Evolutionary conservation across 2,329 filamentous ascomycete species (phyloP), one percentile per base, ranked within the genome.

Genomic region (Cercospora janseana): DNA sequence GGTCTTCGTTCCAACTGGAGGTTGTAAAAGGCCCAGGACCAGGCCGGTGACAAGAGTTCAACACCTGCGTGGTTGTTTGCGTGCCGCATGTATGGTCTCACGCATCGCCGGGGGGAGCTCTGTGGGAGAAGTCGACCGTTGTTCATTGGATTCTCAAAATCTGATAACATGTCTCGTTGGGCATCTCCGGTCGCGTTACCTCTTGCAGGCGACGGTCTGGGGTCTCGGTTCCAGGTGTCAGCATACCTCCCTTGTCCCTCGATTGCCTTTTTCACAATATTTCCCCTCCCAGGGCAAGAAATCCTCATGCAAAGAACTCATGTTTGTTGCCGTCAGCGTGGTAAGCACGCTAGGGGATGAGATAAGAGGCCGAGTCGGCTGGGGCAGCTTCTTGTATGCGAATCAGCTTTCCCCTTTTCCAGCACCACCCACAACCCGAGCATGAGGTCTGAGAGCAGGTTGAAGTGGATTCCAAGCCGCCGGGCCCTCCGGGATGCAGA

Each of bases 191-290:
- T 26, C 31, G n/a, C 10, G 44, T 47, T 34, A 49, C 42, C 42
- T 49, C 49, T 46, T 41, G n/a, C 13, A 28, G 31, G 8, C 6
- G 31, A 42, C 13, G 9, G 41, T 47, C 46, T 31, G 16, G 51
- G 46, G 20, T 49, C 23, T 26, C 23, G 34, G 37, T 16, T 26
- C 15, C n/a, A 35, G 27, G 40, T 21, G n/a, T n/a, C 28, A 34
- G 51, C 51, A 42, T 45, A 32, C 34, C 42, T 43, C 51, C 46
- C 46, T 28, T 49, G 51, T 29, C 46, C 38, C 26, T 46, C 46
- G 42, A 41, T 49, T 49, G 46, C 40, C 41, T 49, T 45, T n/a
- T n/a, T 34, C 35, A 46, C 46, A 42, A 24, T 23, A 34, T 45
- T 40, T 40, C 18, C 13, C 35, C 27, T 38, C 16, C 40, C 41